These are phyloP conservation scores for Scheffersomyces parashehatae DNA, from an alignment of 1,139 yeast genomes.

Conservation along the genomic window DNA sequence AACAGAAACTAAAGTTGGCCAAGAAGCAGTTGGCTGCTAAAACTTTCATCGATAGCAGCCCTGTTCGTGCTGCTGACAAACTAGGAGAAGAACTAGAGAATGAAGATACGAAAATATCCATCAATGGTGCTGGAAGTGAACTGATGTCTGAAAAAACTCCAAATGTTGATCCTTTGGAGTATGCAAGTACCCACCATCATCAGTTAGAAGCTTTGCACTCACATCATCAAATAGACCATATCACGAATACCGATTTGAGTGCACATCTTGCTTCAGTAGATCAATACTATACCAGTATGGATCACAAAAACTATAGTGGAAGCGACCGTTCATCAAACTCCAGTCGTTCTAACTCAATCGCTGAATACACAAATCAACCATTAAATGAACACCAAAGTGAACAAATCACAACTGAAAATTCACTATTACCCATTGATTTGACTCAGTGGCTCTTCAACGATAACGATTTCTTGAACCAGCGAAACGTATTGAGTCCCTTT, in stretches of 20 bases:
- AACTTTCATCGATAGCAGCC: background rate
- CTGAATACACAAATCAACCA: background rate
- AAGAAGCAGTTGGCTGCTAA: background rate
- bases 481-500: background rate
- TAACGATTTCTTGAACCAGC: background rate
- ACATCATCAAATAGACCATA: background rate
- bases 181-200: background rate
- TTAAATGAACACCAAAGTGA: background rate
- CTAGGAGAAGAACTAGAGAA: background rate
- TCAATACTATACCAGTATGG: background rate
- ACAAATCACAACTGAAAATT: background rate
- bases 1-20: background rate
- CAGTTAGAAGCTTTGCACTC: background rate
- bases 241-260: background rate
- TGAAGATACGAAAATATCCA: background rate
- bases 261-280: background rate
- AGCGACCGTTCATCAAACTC: background rate
- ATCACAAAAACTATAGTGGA: background rate
- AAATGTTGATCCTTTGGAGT: background rate
- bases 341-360: background rate
- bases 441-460: constrained; percentile 1
- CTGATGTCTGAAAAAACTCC: background rate
- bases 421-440: background rate
- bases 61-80: background rate
- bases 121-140: background rate